phyloP scores from a whole-genome alignment of 805 yeast genomes.

The Candida vartiovaarae region DNA sequence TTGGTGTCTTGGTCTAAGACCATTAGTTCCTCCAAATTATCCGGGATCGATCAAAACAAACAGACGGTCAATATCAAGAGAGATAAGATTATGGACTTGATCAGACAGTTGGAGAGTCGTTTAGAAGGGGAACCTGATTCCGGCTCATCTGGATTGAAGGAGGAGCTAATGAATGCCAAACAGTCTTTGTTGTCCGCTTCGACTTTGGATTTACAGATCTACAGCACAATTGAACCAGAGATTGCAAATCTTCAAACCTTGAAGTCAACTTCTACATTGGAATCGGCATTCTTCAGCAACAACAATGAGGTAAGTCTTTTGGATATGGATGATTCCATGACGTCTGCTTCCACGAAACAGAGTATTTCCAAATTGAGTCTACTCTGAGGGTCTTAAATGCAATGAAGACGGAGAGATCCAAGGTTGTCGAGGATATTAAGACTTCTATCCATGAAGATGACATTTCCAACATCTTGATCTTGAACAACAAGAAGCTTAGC shows the following conservation, averaged over 20 bases:
- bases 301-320: slow-evolving; percentile 42
- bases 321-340: slow-evolving; percentile 55
- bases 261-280: slow-evolving; percentile 33
- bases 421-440: slow-evolving; percentile 59
- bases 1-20: slow-evolving; percentile 22
- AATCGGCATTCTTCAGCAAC: slow-evolving; percentile 13
- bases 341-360: slow-evolving; percentile 23
- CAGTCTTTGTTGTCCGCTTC: slow-evolving; percentile 56
- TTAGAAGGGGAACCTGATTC: slow-evolving; percentile 31
- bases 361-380: slow-evolving; percentile 48
- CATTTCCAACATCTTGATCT: slow-evolving; percentile 65
- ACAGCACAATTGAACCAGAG: slow-evolving; percentile 37
- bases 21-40: slow-evolving; percentile 22
- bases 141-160: slow-evolving; percentile 39
- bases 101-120: slow-evolving; percentile 30
- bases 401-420: slow-evolving; percentile 55
- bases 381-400: slow-evolving; percentile 52
- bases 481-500: slow-evolving; percentile 41
- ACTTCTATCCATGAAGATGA: slow-evolving; percentile 73
- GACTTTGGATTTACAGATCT: slow-evolving; percentile 48
- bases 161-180: slow-evolving; percentile 50
- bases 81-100: slow-evolving; percentile 29
- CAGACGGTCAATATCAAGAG: slow-evolving; percentile 25
- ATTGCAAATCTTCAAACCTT: slow-evolving; percentile 37
- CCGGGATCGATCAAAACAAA: slow-evolving; percentile 26